Conservation (phyloP, 768 basidiomycete species). For the Lyophyllum atratum region DNA sequence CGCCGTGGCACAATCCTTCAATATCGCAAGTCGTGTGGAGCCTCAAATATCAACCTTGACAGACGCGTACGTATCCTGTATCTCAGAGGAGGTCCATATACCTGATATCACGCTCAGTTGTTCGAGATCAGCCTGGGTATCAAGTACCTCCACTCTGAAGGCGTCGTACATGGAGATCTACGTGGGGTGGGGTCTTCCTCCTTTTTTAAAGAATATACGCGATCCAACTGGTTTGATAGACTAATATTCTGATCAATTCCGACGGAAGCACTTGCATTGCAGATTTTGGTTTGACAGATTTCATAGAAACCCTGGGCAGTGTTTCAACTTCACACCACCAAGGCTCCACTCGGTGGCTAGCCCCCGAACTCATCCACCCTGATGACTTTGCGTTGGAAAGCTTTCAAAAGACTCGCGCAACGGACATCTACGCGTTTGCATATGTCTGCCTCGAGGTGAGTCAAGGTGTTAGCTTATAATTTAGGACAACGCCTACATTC, state of each 20-base stretch:
- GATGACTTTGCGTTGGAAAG: constrained; percentile 11
- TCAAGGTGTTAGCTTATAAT: too few relatives aligned
- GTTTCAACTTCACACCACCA: constrained; percentile 12
- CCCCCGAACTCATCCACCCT: constrained; percentile 18
- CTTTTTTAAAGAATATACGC: neutral
- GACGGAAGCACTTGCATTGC: constrained; percentile 17
- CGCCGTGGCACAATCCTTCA: constrained; percentile 16
- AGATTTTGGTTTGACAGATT: constrained; percentile 19
- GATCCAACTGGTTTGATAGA: neutral
- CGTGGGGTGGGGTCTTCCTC: constrained; percentile 9
- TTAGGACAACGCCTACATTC: neutral
- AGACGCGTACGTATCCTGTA: constrained; percentile 8
- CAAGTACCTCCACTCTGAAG: constrained; percentile 13
- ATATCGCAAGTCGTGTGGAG: constrained; percentile 14
- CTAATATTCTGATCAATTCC: constrained; percentile 16
- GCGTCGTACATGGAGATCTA: constrained; percentile 17
- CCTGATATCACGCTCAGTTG: neutral
- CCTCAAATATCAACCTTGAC: constrained; percentile 16
- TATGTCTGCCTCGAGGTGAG: constrained; percentile 17
- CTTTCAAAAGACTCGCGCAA: constrained; percentile 14
- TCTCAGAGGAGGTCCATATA: neutral
- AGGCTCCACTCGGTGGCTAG: constrained; percentile 17
- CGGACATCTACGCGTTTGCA: constrained; percentile 17
- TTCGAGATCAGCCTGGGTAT: constrained; percentile 15
- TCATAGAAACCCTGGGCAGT: constrained; percentile 13